Base-by-base conservation (phyloP, 108 stramenopile species). In the Tribonema minus region DNA sequence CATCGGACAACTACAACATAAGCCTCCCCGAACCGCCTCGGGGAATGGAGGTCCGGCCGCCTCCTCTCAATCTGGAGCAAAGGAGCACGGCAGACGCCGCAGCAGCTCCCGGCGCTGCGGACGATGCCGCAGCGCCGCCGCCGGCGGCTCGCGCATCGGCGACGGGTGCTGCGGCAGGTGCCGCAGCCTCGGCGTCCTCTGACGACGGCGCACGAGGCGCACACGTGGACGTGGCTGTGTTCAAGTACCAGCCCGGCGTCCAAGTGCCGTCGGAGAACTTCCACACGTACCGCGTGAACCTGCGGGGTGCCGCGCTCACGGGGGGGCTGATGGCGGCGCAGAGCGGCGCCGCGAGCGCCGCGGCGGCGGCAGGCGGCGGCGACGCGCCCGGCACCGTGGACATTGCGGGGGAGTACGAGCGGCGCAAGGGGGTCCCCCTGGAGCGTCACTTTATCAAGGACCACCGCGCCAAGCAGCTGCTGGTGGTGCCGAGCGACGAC, bases 191-290 rank as follows among this genome's bases (percentile, higher is more conserved):
- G n/a, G n/a, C n/a, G n/a, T n/a, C n/a, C n/a, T n/a, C n/a, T n/a
- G n/a, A n/a, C n/a, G n/a, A n/a, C n/a, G n/a, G n/a, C n/a, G n/a
- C n/a, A n/a, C n/a, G n/a, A n/a, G n/a, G n/a, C n/a, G n/a, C n/a
- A n/a, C n/a, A n/a, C 64, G 74, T 75, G 36, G 74, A 75, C 34
- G 74, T 75, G 28, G 64, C 74, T 30, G 74, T 75, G 32, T 75
- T 75, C 64, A 75, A 75, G 54, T 75, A 75, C 40, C 74, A 75
- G 61, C 74, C 74, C 27, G 74, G 74, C 27, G 64, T 75, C 39
- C 74, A 63, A 64, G 46, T 64, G 28, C 74, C 74, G 41, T 40
- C 38, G 46, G 74, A 75, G 41, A 61, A 75, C 37, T 64, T 75
- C 31, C 74, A 75, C 74, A 75, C 40, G 46, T 75, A 75, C 74